Conservation (phyloP, 495 filamentous ascomycete genomes). For the Choiromyces venosus region DNA sequence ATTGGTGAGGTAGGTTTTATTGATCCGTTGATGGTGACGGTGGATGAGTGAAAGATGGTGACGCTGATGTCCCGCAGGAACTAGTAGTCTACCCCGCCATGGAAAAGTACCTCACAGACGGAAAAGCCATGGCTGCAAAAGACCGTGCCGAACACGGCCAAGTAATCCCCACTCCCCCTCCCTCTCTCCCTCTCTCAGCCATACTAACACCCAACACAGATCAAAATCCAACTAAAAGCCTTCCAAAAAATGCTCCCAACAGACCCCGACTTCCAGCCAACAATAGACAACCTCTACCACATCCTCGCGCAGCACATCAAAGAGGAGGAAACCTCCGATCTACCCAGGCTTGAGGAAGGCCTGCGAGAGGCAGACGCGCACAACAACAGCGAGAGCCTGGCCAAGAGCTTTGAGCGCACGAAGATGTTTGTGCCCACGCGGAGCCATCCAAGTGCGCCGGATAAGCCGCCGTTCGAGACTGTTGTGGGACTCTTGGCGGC, state of each 20-base stretch:
- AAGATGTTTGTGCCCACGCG: conserved; percentile 52
- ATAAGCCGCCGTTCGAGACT: conserved; percentile 52
- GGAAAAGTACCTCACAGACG: conserved; percentile 54
- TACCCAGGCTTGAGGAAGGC: conserved; percentile 52
- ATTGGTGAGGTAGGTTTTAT: conserved; percentile 14
- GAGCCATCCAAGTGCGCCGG: conserved; percentile 45
- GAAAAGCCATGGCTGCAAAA: conserved; percentile 52
- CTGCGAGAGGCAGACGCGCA: conserved; percentile 42
- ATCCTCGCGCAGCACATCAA: conserved; percentile 55
- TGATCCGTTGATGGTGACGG: background rate
- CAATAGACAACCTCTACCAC: conserved; percentile 51
- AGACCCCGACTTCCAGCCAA: conserved; percentile 50
- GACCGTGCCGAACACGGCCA: conserved; percentile 56
- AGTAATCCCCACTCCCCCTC: conserved; percentile 39
- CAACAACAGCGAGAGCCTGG: conserved; percentile 45
- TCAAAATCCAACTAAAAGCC: conserved; percentile 57
- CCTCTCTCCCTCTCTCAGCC: background rate
- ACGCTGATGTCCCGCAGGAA: conserved; percentile 51
- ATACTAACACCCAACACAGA: conserved; percentile 43
- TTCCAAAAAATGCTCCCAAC: conserved; percentile 55
- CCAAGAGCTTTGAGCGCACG: conserved; percentile 53
- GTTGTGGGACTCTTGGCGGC: conserved; percentile 49
- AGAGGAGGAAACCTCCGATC: conserved; percentile 56
- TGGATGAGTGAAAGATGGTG: background rate
- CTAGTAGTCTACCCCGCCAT: conserved; percentile 64